A percentile compares a stretch with the other conserved stretches of the same genome.
These are phyloP conservation scores for Chrysanthemum lavandulifolium DNA, from an alignment of 129 eudicot genomes.

Conservation along the genomic window DNA sequence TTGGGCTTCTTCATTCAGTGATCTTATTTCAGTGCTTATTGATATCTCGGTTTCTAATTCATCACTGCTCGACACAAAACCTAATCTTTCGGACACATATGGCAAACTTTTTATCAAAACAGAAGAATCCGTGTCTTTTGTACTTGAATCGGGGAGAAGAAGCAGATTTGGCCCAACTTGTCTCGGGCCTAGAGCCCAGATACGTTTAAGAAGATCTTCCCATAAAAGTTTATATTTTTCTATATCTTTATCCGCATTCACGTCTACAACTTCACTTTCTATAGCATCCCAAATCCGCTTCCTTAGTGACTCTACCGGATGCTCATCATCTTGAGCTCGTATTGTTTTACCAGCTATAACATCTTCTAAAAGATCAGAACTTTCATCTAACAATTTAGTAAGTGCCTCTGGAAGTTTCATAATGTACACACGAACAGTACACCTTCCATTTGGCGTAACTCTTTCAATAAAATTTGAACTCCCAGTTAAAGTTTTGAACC, in stretches of 20 bases:
- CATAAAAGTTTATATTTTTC: neutral
- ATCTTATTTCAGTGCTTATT: conserved; percentile 25
- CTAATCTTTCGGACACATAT: conserved; percentile 69
- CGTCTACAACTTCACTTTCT: neutral
- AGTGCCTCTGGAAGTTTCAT: conserved; percentile 85
- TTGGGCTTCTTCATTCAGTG: conserved; percentile 60
- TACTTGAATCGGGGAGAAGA: conserved; percentile 56
- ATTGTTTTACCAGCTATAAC: conserved; percentile 73
- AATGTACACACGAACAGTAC: conserved; percentile 73
- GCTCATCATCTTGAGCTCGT: conserved; percentile 48
- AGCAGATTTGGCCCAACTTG: conserved; percentile 96
- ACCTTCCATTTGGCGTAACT: conserved; percentile 87
- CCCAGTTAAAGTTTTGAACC: conserved; percentile 48
- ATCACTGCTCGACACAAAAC: conserved; percentile 34
- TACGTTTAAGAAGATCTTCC: neutral
- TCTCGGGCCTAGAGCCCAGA: conserved; percentile 92
- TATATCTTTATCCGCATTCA: neutral
- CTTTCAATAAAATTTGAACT: conserved; percentile 61
- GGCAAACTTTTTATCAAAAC: conserved; percentile 58
- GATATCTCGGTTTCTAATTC: conserved; percentile 28
- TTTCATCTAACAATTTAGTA: conserved; percentile 81
- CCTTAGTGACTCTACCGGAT: conserved; percentile 14
- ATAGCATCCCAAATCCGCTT: neutral
- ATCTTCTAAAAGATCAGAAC: conserved; percentile 67
- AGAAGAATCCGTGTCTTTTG: conserved; percentile 26